Conservation (phyloP, 257 asterid species). For the Linderniella brevidens region DNA sequence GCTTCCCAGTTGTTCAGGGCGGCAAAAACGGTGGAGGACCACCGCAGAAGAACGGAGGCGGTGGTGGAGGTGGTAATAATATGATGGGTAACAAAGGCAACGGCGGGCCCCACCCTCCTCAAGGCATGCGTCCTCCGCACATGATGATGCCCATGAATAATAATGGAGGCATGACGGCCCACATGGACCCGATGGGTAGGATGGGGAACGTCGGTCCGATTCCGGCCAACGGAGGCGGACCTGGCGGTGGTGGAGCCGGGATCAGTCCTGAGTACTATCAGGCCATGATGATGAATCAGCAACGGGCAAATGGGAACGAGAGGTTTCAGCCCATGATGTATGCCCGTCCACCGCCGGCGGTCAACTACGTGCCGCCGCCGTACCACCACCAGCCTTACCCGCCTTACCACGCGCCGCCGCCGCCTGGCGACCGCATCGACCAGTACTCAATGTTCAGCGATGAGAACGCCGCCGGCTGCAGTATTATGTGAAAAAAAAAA, state of each 20-base stretch:
- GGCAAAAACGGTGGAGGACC: constrained; percentile 5
- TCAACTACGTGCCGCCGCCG: constrained; percentile 53
- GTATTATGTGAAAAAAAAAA: constrained; percentile 31
- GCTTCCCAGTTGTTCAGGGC: too few species aligned
- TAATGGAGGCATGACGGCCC: constrained; percentile 29
- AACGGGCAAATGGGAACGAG: constrained; percentile 76
- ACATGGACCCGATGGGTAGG: constrained; percentile 41
- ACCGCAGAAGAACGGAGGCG: constrained; percentile 9
- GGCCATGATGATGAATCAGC: constrained; percentile 91
- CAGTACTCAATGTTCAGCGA: constrained; percentile 48
- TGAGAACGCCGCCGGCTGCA: constrained; percentile 55
- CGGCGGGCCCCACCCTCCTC: constrained; percentile 43
- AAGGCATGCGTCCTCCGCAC: constrained; percentile 39
- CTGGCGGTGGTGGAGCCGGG: constrained; percentile 50
- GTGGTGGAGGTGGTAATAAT: constrained; percentile 13
- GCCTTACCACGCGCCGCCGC: too few species aligned
- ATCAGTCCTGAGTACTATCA: constrained; percentile 51
- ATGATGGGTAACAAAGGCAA: constrained; percentile 15
- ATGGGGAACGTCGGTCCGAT: constrained; percentile 45
- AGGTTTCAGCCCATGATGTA: constrained; percentile 97
- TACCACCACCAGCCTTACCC: constrained; percentile 27
- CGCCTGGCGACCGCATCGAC: constrained; percentile 40
- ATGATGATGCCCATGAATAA: constrained; percentile 76
- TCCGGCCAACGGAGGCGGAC: constrained; percentile 55
- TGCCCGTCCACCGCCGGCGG: constrained; percentile 84